Percentiles rank a stretch among this genome's conserved stretches.
Conservation (phyloP, 306 rosid species). For the Rosa multiflora region DNA sequence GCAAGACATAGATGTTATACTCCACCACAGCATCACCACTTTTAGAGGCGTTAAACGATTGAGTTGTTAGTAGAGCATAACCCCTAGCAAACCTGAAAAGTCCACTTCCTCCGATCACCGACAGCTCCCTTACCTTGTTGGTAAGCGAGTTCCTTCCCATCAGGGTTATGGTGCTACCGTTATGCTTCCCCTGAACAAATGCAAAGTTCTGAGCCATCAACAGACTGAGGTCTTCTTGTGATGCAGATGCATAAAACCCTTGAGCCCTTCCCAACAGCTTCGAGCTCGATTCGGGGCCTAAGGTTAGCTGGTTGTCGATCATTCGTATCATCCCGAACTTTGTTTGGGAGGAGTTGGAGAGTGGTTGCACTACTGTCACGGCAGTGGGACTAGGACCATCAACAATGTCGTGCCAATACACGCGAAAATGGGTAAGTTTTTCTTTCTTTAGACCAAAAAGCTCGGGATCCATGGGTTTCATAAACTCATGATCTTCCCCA, state of each 20-base stretch:
- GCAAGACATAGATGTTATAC: conserved; percentile 51
- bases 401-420: conserved; percentile 68
- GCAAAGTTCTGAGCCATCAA: conserved; percentile 64
- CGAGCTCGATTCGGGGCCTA: conserved; percentile 29
- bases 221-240: conserved; percentile 28
- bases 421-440: conserved; percentile 53
- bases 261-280: conserved; percentile 38
- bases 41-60: conserved; percentile 11
- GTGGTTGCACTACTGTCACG: conserved; percentile 7
- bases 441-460: conserved; percentile 36
- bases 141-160: conserved; percentile 56
- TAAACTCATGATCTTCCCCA: conserved; percentile 21
- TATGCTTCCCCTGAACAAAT: conserved; percentile 55
- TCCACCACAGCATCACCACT: conserved; percentile 57
- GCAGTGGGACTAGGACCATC: conserved; percentile 31
- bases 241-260: conserved; percentile 29
- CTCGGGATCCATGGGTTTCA: conserved; percentile 30
- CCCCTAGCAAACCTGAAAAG: conserved; percentile 67
- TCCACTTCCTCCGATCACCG: conserved; percentile 80
- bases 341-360: neutral
- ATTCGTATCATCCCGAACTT: conserved; percentile 31
- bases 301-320: conserved; percentile 35
- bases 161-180: conserved; percentile 57
- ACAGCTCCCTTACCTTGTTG: conserved; percentile 61
- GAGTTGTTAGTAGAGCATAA: conserved; percentile 48